These are phyloP conservation scores for Candida peoriensis DNA, from an alignment of 805 yeast genomes.

Conservation along the genomic window DNA sequence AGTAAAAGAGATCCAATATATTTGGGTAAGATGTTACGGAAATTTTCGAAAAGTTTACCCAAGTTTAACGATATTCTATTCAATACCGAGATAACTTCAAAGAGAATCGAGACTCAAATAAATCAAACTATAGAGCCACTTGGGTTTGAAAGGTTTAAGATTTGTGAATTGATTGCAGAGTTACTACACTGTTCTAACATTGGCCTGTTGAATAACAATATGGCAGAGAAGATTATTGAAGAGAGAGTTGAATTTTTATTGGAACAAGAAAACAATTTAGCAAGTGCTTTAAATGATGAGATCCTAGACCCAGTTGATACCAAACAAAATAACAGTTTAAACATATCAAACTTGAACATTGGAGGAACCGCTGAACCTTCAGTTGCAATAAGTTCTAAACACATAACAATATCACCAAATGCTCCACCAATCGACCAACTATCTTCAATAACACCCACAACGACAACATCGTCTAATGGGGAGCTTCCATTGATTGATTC, in stretches of 20 bases:
- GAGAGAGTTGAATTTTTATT: slow-evolving; percentile 66
- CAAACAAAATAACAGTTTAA: slow-evolving; percentile 7
- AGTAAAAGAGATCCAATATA: slow-evolving; percentile 86
- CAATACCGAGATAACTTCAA: slow-evolving; percentile 14
- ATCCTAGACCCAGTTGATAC: slow-evolving; percentile 7
- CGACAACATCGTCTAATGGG: too few species aligned
- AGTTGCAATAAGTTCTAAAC: slow-evolving; percentile 22
- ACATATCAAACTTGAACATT: slow-evolving; percentile 21
- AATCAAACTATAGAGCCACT: slow-evolving; percentile 66
- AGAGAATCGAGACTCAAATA: slow-evolving; percentile 37
- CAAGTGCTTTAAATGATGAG: slow-evolving; percentile 25
- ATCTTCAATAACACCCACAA: too few species aligned
- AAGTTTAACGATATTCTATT: slow-evolving; percentile 48
- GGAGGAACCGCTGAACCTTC: slow-evolving; percentile 26
- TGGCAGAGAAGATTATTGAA: slow-evolving; percentile 60
- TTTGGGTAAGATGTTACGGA: slow-evolving; percentile 72
- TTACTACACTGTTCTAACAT: slow-evolving; percentile 93
- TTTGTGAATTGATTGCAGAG: slow-evolving; percentile 92
- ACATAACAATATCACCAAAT: slow-evolving; percentile 23
- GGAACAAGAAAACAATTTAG: slow-evolving; percentile 21
- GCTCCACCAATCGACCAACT: slow-evolving; percentile 11
- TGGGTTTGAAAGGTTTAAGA: slow-evolving; percentile 90
- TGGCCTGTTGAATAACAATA: slow-evolving; percentile 78
- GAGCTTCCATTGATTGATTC: slow-evolving; percentile 14
- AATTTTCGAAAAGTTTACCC: slow-evolving; percentile 59